Evolutionary conservation across 139 green algal species (phyloP).

Genomic region (Micractinium sp.): DNA sequence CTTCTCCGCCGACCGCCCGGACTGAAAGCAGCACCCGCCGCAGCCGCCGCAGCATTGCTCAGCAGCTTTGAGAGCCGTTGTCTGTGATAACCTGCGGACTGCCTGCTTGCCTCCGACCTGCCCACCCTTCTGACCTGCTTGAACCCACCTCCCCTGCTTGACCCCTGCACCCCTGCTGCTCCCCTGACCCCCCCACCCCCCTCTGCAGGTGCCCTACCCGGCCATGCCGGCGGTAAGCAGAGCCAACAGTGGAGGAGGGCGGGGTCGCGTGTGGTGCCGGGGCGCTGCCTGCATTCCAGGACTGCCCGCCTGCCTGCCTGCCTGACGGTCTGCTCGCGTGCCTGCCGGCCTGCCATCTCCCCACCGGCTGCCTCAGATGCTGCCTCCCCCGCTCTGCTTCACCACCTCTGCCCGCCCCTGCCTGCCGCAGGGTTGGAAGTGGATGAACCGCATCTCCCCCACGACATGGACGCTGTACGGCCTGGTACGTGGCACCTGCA

Average conservation of each 20-base stretch:
- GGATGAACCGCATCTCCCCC: conserved; percentile 70
- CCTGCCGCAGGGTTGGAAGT: conserved; percentile 60
- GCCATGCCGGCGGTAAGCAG: conserved; percentile 44
- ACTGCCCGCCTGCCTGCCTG: too few relatives aligned
- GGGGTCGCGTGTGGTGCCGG: background rate
- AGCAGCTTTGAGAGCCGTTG: too few relatives aligned
- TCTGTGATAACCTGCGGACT: too few relatives aligned
- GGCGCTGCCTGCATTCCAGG: too few relatives aligned
- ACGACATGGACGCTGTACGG: conserved; percentile 55
- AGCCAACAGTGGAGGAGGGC: too few relatives aligned
- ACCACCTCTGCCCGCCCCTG: background rate
- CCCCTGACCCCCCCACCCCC: too few relatives aligned
- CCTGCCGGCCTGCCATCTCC: too few relatives aligned
- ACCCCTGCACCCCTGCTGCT: too few relatives aligned
- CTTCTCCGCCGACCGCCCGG: too few relatives aligned
- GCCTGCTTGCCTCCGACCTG: background rate
- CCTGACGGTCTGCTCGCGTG: too few relatives aligned
- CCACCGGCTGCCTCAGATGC: background rate
- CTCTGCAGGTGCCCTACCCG: conserved; percentile 64
- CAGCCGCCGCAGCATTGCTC: too few relatives aligned
- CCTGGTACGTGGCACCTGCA: background rate
- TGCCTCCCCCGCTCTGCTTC: background rate
- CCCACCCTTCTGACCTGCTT: conserved; percentile 59
- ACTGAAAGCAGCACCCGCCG: too few relatives aligned
- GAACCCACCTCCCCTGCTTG: conserved; percentile 46